Evolutionary conservation across 148 eudicot genomes (phyloP), one percentile per base, ranked within the genome.

Genomic region (Dianthus caryophyllus): DNA sequence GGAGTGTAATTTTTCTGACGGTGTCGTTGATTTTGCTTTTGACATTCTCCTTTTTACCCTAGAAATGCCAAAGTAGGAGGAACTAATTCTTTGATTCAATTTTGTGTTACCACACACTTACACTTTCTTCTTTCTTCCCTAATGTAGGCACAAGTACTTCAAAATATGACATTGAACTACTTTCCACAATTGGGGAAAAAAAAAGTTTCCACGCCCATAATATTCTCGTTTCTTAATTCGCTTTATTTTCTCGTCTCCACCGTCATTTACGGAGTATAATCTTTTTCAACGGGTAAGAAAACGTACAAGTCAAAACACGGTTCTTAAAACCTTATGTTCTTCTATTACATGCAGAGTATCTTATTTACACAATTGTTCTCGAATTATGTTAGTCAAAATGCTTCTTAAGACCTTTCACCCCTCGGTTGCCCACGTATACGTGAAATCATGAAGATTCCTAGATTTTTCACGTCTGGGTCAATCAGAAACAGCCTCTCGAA

Each of bases 91-190:
- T 29, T 33, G 53, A 54, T 51, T 61, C 22, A 52, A 20, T 29
- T 25, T 53, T 64, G 10, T 52, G 14, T 38, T 38, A 39, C 13
- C 39, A 25, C 7, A 22, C 43, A 14, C 2, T 26, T 27, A 10
- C 25, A 5, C 18, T n/a, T 36, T 25, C 53, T 29, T 12, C 49
- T 51, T 64, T 30, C 14, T 13, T 68, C 16, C 66, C 5, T 15
- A 21, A 31, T 54, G 61, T 41, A 69, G 59, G 61, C 70, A 66
- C 62, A 66, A 66, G 59, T 75, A 69, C 59, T 63, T 54, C n/a
- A 2, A 11, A 74, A 62, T 21, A 61, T 67, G 31, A 30, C 31
- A 41, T 33, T n/a, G 13, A 30, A 54, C 31, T 21, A 16, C 39
- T 49, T 52, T 56, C 46, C 51, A 31, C 20, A 18, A 46, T 54